Base-by-base conservation (phyloP, 495 filamentous ascomycete genomes). In the Neurospora tetrasperma region DNA sequence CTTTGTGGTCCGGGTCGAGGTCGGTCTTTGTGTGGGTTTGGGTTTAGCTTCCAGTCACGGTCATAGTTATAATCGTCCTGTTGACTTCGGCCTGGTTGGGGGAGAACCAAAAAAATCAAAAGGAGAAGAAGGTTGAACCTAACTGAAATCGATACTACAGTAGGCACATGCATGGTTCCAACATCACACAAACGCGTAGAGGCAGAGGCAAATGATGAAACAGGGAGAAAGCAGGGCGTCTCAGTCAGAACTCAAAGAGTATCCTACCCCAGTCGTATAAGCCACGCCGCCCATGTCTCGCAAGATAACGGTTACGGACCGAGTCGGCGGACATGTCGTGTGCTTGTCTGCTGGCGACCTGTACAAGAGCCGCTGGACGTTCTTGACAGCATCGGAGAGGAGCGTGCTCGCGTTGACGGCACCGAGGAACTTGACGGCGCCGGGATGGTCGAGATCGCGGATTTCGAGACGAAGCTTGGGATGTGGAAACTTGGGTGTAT, bases 1-100 rank as follows among this genome's bases (percentile, higher is more conserved):
- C 94, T 78, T 99, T 98, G 84, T 98, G 93, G 78, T 96, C 93
- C 59, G 87, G 73, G 82, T 98, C 95, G 8, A 97, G 86, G 44
- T 94, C 92, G 16, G 83, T 88, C 74, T 80, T 66, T 66, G 35
- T 41, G 40, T 41, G 40, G 40, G 40, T 41, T 16, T 62, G 54
- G 54, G 54, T 31, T 66, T 66, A 38, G 54, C 23, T 66, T 31
- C 23, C 23, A 5, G 46, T 54, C 12, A 12, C 23, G 2, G 46
- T 54, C 12, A 12, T 23, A 54, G 9, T 54, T 41, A 11, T 41
- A 41, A 11, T 10, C 40, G 40, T 41, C 40, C 8, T 41, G 40
- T 41, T 41, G 40, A 41, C 40, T 41, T 41, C 40, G 40, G 40
- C 40, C 9, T 41, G 9, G 8, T 41, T 41, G 10, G 9, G 40